These are phyloP conservation scores for Mycena galopus DNA, from an alignment of 768 basidiomycete genomes.

Conservation along the genomic window DNA sequence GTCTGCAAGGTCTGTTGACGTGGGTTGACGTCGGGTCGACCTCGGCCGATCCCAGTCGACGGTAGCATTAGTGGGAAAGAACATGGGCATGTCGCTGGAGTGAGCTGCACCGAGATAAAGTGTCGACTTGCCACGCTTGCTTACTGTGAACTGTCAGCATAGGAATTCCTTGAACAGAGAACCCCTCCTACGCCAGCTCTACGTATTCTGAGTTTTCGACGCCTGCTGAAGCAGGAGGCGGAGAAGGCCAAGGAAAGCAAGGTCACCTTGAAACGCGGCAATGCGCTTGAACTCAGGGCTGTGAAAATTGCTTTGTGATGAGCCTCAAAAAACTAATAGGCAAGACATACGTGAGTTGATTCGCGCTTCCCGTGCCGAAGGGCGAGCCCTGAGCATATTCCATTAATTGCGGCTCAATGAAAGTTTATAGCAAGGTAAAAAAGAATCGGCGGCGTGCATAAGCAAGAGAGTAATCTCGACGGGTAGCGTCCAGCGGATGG, in stretches of 20 bases:
- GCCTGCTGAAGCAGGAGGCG: constrained; percentile 49
- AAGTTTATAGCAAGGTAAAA: no score
- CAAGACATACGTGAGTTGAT: constrained; percentile 6
- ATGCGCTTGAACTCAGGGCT: constrained; percentile 57
- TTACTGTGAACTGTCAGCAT: constrained; percentile 4
- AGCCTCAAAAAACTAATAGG: background rate
- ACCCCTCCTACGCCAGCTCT: constrained; percentile 40
- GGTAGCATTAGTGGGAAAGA: background rate
- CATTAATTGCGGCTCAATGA: no score
- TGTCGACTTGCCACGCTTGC: constrained; percentile 18
- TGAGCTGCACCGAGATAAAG: constrained; percentile 37
- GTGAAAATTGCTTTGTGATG: background rate
- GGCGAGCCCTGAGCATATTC: constrained; percentile 18
- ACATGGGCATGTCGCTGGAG: constrained; percentile 25
- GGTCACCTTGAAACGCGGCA: constrained; percentile 53
- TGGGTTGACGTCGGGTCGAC: no score
- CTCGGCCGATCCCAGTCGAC: no score
- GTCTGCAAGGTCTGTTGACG: no score
- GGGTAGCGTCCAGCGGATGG: no score
- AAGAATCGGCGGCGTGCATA: no score
- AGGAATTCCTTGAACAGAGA: background rate
- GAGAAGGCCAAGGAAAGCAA: constrained; percentile 48
- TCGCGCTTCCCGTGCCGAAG: constrained; percentile 16
- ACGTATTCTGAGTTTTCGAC: constrained; percentile 47
- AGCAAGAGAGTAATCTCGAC: no score